Evolutionary conservation across 148 eudicot genomes (phyloP), one percentile per base, ranked within the genome.

Genomic region (Amaranthus hypochondriacus): DNA sequence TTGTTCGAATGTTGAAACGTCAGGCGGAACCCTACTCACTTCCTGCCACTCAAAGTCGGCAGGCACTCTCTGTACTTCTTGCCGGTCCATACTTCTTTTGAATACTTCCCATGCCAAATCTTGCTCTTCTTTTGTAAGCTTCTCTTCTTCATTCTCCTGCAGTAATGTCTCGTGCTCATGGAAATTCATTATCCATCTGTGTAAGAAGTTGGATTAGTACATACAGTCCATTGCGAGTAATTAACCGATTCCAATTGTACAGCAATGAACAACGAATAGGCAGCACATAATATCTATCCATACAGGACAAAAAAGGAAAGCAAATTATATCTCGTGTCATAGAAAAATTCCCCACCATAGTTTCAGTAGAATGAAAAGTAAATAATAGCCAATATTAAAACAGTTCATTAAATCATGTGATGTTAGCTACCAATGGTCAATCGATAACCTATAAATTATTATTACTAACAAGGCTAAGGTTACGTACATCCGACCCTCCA

Each of bases 81-180:
- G 90, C 95, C 92, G 88, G 68, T 78, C 92, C 75, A 88, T 75
- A 56, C 86, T 81, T 83, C 77, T 88, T 56, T 79, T 80, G 52
- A 79, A 95, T 8, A 85, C 90, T 79, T 95, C 99, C 99, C 99
- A 95, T 13, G 99, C 99, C 90, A 92, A 80, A 78, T 95, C 99
- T 76, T 95, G 99, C 77, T 95, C 99, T 79, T 95, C 99, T 85
- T 95, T 95, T 7, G 97, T 87, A 8, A 95, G 93, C 78, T 85
- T 90, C 77, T 95, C 99, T 2, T 92, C 99, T 86, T 95, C 97
- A 48, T 95, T 95, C 76, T 95, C 99, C 82, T 95, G 97, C 58
- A 95, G 77, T 62, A 95, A 86, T 44, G 89, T 85, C 82, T 95
- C 99, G 10, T 95, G 99, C 81, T 90, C 93, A 76, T 95, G 99